These are phyloP conservation scores for Sporobolomyces phaffii DNA, from an alignment of 768 basidiomycete species.

Conservation along the genomic window DNA sequence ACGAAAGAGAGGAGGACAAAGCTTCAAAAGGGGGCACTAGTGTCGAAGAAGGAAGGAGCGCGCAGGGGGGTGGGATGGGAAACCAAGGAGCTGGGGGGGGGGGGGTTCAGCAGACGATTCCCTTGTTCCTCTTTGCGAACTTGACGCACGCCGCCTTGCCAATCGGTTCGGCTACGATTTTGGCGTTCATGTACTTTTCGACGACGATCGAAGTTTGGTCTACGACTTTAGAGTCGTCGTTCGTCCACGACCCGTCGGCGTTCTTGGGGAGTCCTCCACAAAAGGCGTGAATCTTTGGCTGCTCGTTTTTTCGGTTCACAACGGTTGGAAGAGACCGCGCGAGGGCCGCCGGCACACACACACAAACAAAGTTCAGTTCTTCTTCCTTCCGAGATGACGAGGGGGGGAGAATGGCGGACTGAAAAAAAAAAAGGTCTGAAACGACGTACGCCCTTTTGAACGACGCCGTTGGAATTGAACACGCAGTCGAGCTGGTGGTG, in stretches of 20 bases:
- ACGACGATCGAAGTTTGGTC: conserved; percentile 22
- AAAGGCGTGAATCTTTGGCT: conserved; percentile 19
- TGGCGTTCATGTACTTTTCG: neutral
- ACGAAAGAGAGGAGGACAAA: no score
- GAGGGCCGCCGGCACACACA: no score
- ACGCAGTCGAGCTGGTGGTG: conserved; percentile 27
- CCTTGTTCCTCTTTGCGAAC: conserved; percentile 4
- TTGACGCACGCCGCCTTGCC: neutral
- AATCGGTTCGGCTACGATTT: neutral
- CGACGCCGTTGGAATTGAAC: conserved; percentile 5
- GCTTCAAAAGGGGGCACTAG: no score
- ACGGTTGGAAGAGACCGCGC: no score
- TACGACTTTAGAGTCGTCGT: neutral
- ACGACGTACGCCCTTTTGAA: conserved; percentile 16
- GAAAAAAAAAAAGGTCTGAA: no score
- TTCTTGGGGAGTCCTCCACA: conserved; percentile 29
- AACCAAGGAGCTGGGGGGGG: neutral
- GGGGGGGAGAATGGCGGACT: no score
- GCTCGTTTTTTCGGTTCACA: no score
- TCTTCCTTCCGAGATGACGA: no score
- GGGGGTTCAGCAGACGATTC: neutral
- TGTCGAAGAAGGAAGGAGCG: neutral
- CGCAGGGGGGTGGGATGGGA: neutral
- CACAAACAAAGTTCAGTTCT: neutral
- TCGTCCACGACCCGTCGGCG: conserved; percentile 20